Evolutionary conservation across 371 early-diverging fungal genomes (phyloP), one percentile per base, ranked within the genome.

Genomic region (Rhizopus stolonifer): DNA sequence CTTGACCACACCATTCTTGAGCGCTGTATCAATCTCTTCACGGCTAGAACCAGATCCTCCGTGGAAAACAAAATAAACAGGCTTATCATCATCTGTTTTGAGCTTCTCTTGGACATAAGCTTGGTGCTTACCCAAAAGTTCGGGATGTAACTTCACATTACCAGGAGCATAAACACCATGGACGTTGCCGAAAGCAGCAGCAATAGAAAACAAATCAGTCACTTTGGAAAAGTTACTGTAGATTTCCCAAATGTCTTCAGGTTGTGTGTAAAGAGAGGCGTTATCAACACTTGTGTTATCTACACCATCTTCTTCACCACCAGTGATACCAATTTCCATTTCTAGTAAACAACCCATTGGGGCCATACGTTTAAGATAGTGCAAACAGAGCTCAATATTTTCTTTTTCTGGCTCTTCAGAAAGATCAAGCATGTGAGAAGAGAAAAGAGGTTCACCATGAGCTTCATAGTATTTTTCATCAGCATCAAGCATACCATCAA

Each of bases 251-350:
- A 93, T 89, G 65, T 93, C 94, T 67, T 93, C 90, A 29, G 94
- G 93, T 69, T 92, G 93, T 26, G 94, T 92, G 81, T 93, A 93
- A 14, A 94, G 81, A 21, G 86, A 55, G 56, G 86, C 82, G 68
- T 91, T 92, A 71, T 93, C 92, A 46, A 93, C 91, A 25, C 71
- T 77, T 62, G 89, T 85, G 80, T 94, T 92, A 84, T 93, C 90
- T 54, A 94, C 94, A 71, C 94, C 94, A 67, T 94, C 94, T 76
- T 94, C 94, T 79, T 93, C 94, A 65, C 94, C 94, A 70, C 94
- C 94, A 19, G 94, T 93, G 69, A 94, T 91, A 74, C 94, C 94
- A 49, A 94, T 93, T 80, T 94, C 94, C 92, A 94, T 94, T 76
- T 94, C 94, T 54, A 94, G 81, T 59, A 87, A 78, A 63, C 84